phyloP scores from a whole-genome alignment of 2,329 filamentous ascomycete genomes.

The Akanthomyces dipterigenus region DNA sequence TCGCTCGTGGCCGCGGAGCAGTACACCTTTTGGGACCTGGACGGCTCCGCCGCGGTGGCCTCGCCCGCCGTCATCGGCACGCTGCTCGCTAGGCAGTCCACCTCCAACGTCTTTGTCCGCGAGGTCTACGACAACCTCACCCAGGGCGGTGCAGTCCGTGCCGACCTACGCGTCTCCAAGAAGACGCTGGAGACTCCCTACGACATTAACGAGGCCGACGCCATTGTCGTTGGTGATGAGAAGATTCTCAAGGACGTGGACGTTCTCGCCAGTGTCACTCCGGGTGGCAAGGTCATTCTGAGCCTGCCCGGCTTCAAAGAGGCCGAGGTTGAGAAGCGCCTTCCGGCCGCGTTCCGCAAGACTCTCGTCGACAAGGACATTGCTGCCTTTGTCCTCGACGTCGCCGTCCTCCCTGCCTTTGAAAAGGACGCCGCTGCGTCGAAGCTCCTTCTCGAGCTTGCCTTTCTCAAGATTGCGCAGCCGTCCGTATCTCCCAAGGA shows the following conservation, averaged over 20 bases:
- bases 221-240: constrained; percentile 71
- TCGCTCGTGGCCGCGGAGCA: constrained; percentile 60
- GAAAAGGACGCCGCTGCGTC: constrained; percentile 58
- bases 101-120: constrained; percentile 53
- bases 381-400: constrained; percentile 69
- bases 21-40: constrained; percentile 91
- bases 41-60: constrained; percentile 60
- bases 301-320: constrained; percentile 75
- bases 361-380: constrained; percentile 63
- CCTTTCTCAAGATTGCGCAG: constrained; percentile 73
- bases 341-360: constrained; percentile 65
- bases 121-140: constrained; percentile 58
- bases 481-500: constrained; percentile 63
- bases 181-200: constrained; percentile 83
- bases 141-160: constrained; percentile 73
- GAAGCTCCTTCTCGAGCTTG: constrained; percentile 66
- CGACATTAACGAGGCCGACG: constrained; percentile 69
- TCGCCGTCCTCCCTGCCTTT: constrained; percentile 59
- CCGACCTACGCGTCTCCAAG: constrained; percentile 76
- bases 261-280: constrained; percentile 62
- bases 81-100: constrained; percentile 65
- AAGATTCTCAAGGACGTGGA: constrained; percentile 75
- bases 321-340: constrained; percentile 82
- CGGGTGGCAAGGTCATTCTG: constrained; percentile 65
- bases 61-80: constrained; percentile 56